These are phyloP conservation scores for Colletotrichum sp. DNA, from an alignment of 2,329 filamentous ascomycete species.

Conservation along the genomic window DNA sequence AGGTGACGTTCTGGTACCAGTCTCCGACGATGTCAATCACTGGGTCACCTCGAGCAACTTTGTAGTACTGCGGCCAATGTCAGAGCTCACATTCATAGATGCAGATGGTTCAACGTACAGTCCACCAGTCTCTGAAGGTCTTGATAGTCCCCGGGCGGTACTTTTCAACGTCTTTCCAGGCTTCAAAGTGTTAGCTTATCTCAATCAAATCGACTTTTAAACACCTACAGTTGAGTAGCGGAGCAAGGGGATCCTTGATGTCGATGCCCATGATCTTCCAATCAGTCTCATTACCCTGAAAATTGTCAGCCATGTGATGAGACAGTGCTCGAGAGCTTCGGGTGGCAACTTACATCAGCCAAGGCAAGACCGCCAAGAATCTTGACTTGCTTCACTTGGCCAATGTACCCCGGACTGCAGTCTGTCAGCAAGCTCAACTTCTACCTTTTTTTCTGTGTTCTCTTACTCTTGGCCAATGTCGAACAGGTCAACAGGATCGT, in stretches of 20 bases:
- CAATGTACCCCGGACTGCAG: conserved; percentile 32
- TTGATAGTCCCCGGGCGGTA: conserved; percentile 40
- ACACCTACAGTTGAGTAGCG: conserved; percentile 34
- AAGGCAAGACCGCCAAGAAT: conserved; percentile 43
- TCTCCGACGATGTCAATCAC: conserved; percentile 40
- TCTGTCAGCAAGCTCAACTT: background rate
- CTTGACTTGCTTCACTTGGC: conserved; percentile 47
- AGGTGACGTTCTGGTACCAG: conserved; percentile 38
- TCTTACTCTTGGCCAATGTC: conserved; percentile 39
- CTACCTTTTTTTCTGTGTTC: background rate
- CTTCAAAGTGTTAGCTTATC: conserved; percentile 16
- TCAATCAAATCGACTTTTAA: accelerated
- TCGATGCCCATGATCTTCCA: conserved; percentile 47
- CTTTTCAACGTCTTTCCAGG: conserved; percentile 39
- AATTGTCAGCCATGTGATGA: background rate
- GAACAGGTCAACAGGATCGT: conserved; percentile 47
- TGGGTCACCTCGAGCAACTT: conserved; percentile 39
- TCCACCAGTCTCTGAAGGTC: conserved; percentile 43
- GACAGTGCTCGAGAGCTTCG: accelerated
- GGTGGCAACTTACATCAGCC: conserved; percentile 35
- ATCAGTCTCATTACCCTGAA: conserved; percentile 36
- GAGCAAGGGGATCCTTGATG: conserved; percentile 40
- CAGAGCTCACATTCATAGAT: background rate
- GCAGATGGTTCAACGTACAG: conserved; percentile 24
- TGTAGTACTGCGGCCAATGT: conserved; percentile 37